Evolutionary conservation across 176 grass and related monocot genomes (phyloP).

Genomic region (Oryza punctata): DNA sequence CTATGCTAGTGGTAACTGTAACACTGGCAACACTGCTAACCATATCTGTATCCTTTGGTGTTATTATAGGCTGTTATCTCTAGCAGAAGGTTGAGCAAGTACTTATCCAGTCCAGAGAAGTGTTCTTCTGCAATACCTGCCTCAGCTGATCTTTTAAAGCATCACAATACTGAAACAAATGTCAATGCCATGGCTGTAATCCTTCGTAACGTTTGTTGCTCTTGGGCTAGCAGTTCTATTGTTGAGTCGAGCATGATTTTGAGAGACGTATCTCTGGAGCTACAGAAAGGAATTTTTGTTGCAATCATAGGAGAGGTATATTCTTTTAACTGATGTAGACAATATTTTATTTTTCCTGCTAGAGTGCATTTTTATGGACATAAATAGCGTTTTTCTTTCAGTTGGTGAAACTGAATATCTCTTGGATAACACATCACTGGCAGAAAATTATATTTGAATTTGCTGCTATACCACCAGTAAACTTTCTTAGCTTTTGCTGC

Average conservation of each 20-base stretch:
- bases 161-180: constrained; percentile 23
- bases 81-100: constrained; percentile 73
- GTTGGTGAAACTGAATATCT: constrained; percentile 33
- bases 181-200: constrained; percentile 38
- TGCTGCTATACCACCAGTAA: not conserved
- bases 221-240: constrained; percentile 66
- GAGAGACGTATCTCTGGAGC: constrained; percentile 57
- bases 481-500: constrained; percentile 5
- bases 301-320: constrained; percentile 88
- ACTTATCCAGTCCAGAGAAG: constrained; percentile 78
- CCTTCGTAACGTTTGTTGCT: constrained; percentile 57
- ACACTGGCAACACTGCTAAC: constrained; percentile 6
- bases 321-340: not conserved
- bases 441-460: constrained; percentile 27
- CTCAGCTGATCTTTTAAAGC: constrained; percentile 38
- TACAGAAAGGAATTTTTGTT: constrained; percentile 72
- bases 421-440: constrained; percentile 15
- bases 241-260: constrained; percentile 51
- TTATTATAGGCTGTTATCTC: constrained; percentile 82
- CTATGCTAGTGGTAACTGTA: constrained; percentile 4
- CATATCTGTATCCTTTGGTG: constrained; percentile 18
- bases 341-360: not conserved
- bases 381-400: constrained; percentile 14
- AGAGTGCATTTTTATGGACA: constrained; percentile 4
- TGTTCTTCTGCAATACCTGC: constrained; percentile 19